Percentiles rank a stretch among this genome's conserved stretches.
Conservation (phyloP, 371 early-diverging fungal genomes). For the Catenaria anguillulae region DNA sequence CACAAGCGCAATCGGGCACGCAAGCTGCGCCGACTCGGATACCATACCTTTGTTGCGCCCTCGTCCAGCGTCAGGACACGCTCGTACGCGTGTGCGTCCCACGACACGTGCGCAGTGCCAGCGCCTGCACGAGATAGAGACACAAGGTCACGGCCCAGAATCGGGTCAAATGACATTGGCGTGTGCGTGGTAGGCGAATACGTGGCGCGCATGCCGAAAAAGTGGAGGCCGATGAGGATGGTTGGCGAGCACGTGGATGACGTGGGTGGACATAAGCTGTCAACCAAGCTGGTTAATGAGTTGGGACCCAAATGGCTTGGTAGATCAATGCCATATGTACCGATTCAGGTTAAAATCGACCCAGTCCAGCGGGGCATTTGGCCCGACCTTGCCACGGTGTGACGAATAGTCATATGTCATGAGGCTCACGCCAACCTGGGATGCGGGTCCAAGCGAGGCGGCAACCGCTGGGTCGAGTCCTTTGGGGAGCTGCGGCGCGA, state of each 20-base stretch:
- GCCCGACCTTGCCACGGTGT: conserved; percentile 28
- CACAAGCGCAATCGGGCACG: too few relatives aligned
- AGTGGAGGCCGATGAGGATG: background rate
- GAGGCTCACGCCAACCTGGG: conserved; percentile 35
- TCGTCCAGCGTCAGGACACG: too few relatives aligned
- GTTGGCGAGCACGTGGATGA: background rate
- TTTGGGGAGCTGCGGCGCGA: too few relatives aligned
- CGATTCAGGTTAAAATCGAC: conserved; percentile 32
- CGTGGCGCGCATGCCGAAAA: background rate
- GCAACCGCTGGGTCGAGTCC: too few relatives aligned
- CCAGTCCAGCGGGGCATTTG: conserved; percentile 39
- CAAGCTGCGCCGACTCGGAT: background rate
- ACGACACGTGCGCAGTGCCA: too few relatives aligned
- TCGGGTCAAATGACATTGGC: background rate
- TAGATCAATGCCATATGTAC: too few relatives aligned
- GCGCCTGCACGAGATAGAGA: background rate
- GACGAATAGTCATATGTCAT: conserved; percentile 49
- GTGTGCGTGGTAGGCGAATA: too few relatives aligned
- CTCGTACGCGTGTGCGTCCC: too few relatives aligned
- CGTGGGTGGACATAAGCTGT: too few relatives aligned
- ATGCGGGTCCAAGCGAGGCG: too few relatives aligned
- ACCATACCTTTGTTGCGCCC: background rate
- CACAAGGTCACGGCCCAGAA: background rate
- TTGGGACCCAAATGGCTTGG: too few relatives aligned
- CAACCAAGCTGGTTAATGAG: background rate